A percentile compares a stretch with the other conserved stretches of the same genome.
phyloP scores from a whole-genome alignment of 306 rosid genomes.

The Rosa persica region DNA sequence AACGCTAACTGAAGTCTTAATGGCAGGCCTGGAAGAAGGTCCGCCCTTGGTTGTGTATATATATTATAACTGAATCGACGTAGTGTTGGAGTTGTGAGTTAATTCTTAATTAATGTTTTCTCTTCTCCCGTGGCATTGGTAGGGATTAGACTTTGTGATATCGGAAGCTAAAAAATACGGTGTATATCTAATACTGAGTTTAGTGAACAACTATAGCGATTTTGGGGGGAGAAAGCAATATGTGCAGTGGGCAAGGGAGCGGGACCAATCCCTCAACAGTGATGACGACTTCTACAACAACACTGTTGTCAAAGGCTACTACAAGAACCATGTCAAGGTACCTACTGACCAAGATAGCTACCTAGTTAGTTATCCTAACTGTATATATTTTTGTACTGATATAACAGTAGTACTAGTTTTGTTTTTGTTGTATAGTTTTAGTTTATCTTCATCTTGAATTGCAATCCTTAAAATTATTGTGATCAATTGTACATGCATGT shows the following conservation, averaged over 20 bases:
- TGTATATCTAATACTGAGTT: slow-evolving; percentile 38
- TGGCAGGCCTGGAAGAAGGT: too few species aligned
- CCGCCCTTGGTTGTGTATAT: too few species aligned
- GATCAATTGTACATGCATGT: not conserved
- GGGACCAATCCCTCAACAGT: slow-evolving; percentile 17
- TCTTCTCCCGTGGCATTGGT: not conserved
- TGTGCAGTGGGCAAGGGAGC: slow-evolving; percentile 51
- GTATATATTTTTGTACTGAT: not conserved
- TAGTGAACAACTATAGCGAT: slow-evolving; percentile 46
- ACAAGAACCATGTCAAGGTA: slow-evolving; percentile 49
- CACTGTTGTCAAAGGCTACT: slow-evolving; percentile 32
- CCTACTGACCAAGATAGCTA: too few species aligned
- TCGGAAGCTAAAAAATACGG: slow-evolving; percentile 49
- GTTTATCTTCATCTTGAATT: not conserved
- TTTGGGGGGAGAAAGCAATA: slow-evolving; percentile 62
- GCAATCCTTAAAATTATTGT: not conserved
- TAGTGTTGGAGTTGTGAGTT: too few species aligned
- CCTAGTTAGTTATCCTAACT: too few species aligned
- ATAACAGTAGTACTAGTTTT: not conserved
- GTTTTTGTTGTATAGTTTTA: not conserved
- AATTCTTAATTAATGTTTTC: too few species aligned
- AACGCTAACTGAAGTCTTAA: too few species aligned
- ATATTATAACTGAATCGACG: too few species aligned
- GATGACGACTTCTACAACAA: slow-evolving; percentile 54
- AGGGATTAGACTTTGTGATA: slow-evolving; percentile 58